phyloP scores from a whole-genome alignment of 371 early-diverging fungal genomes.

The Syncephalis fuscata region DNA sequence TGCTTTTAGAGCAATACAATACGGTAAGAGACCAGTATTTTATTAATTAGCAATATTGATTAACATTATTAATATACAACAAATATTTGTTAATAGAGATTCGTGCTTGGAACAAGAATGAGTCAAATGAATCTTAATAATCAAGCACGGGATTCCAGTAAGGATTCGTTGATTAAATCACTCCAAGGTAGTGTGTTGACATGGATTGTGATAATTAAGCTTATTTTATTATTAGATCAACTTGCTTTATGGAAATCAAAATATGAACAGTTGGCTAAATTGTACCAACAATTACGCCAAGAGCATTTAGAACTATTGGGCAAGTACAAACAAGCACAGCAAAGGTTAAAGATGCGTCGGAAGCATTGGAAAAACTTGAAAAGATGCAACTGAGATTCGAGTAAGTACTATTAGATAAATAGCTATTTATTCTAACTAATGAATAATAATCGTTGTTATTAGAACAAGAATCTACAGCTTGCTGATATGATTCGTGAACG shows the following conservation, averaged over 20 bases:
- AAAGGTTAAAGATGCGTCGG: slow-evolving; percentile 63
- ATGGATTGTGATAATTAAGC: too few species aligned
- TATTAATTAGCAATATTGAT: too few species aligned
- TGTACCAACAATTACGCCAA: slow-evolving; percentile 89
- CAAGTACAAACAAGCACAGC: slow-evolving; percentile 66
- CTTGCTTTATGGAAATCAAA: slow-evolving; percentile 79
- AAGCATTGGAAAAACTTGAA: slow-evolving; percentile 55
- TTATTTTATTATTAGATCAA: slow-evolving; percentile 20
- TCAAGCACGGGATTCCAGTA: slow-evolving; percentile 48
- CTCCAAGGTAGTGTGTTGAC: slow-evolving; percentile 61
- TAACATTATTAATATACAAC: not conserved
- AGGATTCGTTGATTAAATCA: slow-evolving; percentile 55
- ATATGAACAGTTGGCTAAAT: slow-evolving; percentile 80
- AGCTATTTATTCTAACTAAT: not conserved
- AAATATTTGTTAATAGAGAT: slow-evolving; percentile 19
- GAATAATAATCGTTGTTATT: not conserved
- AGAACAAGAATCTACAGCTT: slow-evolving; percentile 61
- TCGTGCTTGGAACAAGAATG: slow-evolving; percentile 70
- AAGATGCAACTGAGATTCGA: slow-evolving; percentile 58
- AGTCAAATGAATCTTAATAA: slow-evolving; percentile 43
- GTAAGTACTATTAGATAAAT: too few species aligned
- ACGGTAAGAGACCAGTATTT: slow-evolving; percentile 22
- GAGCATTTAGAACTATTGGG: slow-evolving; percentile 86
- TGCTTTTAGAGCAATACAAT: slow-evolving; percentile 70
- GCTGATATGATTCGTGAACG: slow-evolving; percentile 72